Evolutionary conservation across 164 flowering plant genomes (phyloP).

Genomic region (Platanus orientalis): DNA sequence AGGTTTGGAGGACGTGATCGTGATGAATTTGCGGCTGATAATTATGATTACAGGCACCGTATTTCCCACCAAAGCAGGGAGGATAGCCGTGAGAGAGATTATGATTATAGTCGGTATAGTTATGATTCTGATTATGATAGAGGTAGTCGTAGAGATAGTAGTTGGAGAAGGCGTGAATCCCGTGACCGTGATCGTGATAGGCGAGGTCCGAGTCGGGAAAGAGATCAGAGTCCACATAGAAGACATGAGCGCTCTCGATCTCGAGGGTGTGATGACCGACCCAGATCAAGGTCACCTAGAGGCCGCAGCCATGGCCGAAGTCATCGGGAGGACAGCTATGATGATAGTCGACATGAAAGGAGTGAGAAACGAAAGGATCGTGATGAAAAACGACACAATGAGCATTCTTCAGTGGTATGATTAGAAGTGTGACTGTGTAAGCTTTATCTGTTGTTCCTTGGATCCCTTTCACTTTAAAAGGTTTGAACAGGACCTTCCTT

Average conservation of each 20-base stretch:
- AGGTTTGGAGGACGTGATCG: constrained; percentile 69
- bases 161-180: constrained; percentile 73
- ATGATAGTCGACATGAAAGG: constrained; percentile 69
- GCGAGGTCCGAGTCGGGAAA: constrained; percentile 63
- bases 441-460: background rate
- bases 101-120: constrained; percentile 62
- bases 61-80: constrained; percentile 56
- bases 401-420: constrained; percentile 68
- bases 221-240: constrained; percentile 67
- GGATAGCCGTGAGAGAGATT: constrained; percentile 82
- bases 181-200: constrained; percentile 70
- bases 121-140: constrained; percentile 92
- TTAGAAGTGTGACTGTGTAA: background rate
- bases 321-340: constrained; percentile 85
- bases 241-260: constrained; percentile 70
- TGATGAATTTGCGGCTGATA: constrained; percentile 64
- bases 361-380: constrained; percentile 67
- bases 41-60: constrained; percentile 61
- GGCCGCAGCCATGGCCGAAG: constrained; percentile 72
- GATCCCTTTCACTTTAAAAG: background rate
- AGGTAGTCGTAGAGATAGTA: constrained; percentile 64
- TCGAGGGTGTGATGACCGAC: constrained; percentile 65
- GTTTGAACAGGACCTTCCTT: background rate
- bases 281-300: constrained; percentile 88
- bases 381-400: constrained; percentile 70